A percentile compares a stretch with the other conserved stretches of the same genome.
phyloP scores from a whole-genome alignment of 371 early-diverging fungal genomes.

The Mucor lusitanicus region DNA sequence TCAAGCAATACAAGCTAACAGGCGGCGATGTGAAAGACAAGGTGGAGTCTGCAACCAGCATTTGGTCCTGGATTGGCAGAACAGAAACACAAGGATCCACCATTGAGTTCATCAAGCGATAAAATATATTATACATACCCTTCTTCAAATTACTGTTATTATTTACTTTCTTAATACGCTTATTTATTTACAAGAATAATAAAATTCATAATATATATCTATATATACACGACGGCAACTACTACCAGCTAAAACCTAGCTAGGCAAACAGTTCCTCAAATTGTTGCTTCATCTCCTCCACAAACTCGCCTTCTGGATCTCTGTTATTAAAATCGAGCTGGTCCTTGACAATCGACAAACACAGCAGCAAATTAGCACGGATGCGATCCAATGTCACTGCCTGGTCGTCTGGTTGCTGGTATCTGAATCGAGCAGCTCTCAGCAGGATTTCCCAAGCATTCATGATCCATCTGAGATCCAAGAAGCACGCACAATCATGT shows the following conservation, averaged over 20 bases:
- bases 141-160: background rate
- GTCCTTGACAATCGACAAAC: slow-evolving; percentile 11
- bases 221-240: background rate
- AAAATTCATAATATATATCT: background rate
- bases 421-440: slow-evolving; percentile 12
- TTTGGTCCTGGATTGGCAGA: slow-evolving; percentile 35
- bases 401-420: slow-evolving; percentile 6
- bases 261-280: slow-evolving; percentile 4
- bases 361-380: slow-evolving; percentile 20
- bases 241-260: too few species aligned
- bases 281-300: background rate
- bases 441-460: slow-evolving; percentile 21
- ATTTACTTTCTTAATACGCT: too few species aligned
- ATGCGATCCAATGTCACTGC: slow-evolving; percentile 14
- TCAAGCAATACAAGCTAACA: slow-evolving; percentile 12
- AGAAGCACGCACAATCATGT: slow-evolving; percentile 7
- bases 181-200: slow-evolving; percentile 1
- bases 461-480: slow-evolving; percentile 22
- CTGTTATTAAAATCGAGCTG: background rate
- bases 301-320: background rate
- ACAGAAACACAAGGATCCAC: slow-evolving; percentile 31
- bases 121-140: too few species aligned
- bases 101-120: slow-evolving; percentile 21
- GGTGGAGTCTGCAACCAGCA: slow-evolving; percentile 12
- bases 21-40: slow-evolving; percentile 29